Conservation (phyloP, 1,284 basidiomycete species). For the Tetrapyrgos nigripes region DNA sequence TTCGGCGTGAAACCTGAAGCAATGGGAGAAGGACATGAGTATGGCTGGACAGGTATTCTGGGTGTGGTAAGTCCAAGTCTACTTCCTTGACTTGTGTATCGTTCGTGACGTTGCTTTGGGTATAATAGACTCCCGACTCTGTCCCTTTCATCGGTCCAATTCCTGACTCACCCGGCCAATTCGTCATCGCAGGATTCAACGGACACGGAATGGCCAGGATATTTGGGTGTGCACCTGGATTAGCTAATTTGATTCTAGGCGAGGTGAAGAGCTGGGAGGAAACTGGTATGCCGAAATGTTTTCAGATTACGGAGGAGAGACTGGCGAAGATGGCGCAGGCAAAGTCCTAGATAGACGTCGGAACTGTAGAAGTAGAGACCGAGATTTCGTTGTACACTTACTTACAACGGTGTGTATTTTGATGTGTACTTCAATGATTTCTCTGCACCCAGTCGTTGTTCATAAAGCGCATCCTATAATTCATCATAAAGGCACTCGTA, state of each 20-base stretch:
- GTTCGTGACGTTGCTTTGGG: not conserved
- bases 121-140: slow-evolving; percentile 16
- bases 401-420: too few relatives aligned
- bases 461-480: too few relatives aligned
- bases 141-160: slow-evolving; percentile 17
- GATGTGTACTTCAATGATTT: too few relatives aligned
- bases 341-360: too few relatives aligned
- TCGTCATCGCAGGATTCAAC: slow-evolving; percentile 18
- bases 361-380: too few relatives aligned
- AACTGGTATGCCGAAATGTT: slow-evolving; percentile 10
- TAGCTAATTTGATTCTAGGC: slow-evolving; percentile 10
- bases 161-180: slow-evolving; percentile 15
- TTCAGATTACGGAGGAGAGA: slow-evolving; percentile 9
- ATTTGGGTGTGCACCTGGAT: slow-evolving; percentile 10
- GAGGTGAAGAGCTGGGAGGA: slow-evolving; percentile 5
- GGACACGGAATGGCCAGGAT: slow-evolving; percentile 19
- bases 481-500: too few relatives aligned
- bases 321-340: not conserved
- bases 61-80: slow-evolving; percentile 9
- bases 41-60: slow-evolving; percentile 22
- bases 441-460: too few relatives aligned
- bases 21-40: slow-evolving; percentile 21
- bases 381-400: too few relatives aligned
- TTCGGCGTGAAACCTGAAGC: slow-evolving; percentile 10
- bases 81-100: not conserved